phyloP scores from a whole-genome alignment of 257 asterid genomes.

The Penstemon barbatus region DNA sequence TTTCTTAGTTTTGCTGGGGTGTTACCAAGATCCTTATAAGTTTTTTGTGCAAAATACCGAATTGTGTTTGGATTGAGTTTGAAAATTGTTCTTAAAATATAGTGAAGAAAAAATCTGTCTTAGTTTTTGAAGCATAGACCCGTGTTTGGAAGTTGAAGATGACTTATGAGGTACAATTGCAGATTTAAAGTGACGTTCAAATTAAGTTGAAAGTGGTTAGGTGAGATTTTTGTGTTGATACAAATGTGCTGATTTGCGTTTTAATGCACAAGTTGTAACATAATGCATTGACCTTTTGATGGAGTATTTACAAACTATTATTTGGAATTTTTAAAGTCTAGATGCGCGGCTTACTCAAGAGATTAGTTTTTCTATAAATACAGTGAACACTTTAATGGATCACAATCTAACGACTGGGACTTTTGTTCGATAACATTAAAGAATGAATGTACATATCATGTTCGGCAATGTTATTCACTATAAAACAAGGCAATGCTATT shows the following conservation, averaged over 20 bases:
- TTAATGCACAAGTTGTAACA: neutral
- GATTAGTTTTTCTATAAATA: neutral
- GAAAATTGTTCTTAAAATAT: no score
- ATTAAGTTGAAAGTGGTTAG: no score
- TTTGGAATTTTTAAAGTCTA: neutral
- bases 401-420: neutral
- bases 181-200: no score
- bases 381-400: neutral
- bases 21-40: no score
- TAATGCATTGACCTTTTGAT: neutral
- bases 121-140: no score
- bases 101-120: no score
- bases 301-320: neutral
- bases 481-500: constrained; percentile 1
- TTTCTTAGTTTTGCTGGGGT: no score
- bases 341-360: neutral
- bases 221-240: no score
- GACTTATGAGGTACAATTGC: no score
- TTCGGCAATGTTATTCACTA: neutral
- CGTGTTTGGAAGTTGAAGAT: no score
- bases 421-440: neutral
- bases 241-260: neutral
- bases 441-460: neutral
- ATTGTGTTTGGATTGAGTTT: no score
- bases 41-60: no score